Conservation (phyloP, 768 basidiomycete genomes). For the Inosperma sp. region DNA sequence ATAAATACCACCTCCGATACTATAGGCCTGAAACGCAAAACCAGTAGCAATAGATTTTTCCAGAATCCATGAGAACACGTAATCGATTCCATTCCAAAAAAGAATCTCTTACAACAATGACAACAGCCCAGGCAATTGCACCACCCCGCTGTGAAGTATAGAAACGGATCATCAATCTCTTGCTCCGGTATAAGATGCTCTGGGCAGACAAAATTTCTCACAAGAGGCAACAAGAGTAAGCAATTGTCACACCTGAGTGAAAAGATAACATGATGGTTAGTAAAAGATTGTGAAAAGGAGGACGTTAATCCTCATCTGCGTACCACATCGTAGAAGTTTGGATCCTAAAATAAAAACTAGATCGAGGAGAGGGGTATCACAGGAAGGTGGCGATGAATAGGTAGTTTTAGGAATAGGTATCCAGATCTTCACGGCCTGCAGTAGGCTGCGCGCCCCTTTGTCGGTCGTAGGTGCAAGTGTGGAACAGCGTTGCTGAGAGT, state of each 20-base stretch:
- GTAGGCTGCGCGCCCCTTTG: constrained; percentile 17
- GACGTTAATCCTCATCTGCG: constrained; percentile 9
- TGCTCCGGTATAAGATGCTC: constrained; percentile 12
- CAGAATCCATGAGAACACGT: constrained; percentile 11
- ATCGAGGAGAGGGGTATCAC: constrained; percentile 22
- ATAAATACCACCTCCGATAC: constrained; percentile 60
- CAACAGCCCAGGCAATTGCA: constrained; percentile 64
- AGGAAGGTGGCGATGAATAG: constrained; percentile 16
- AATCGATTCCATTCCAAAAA: constrained; percentile 8
- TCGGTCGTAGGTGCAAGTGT: constrained; percentile 18
- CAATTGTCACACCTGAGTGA: constrained; percentile 71
- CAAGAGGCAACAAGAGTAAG: constrained; percentile 67
- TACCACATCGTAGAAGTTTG: constrained; percentile 24
- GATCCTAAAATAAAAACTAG: constrained; percentile 9
- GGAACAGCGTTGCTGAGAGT: constrained; percentile 18
- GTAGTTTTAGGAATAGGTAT: constrained; percentile 16
- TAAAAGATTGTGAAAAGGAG: constrained; percentile 7
- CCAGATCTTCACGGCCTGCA: constrained; percentile 12
- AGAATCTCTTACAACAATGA: constrained; percentile 50
- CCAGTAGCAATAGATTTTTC: constrained; percentile 10
- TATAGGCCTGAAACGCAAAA: constrained; percentile 48
- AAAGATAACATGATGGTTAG: constrained; percentile 18
- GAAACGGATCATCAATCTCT: constrained; percentile 26
- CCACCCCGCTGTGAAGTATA: constrained; percentile 52
- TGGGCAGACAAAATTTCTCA: no score